Base-by-base conservation (phyloP, 805 yeast genomes). In the Isabelozyma rhagii region DNA sequence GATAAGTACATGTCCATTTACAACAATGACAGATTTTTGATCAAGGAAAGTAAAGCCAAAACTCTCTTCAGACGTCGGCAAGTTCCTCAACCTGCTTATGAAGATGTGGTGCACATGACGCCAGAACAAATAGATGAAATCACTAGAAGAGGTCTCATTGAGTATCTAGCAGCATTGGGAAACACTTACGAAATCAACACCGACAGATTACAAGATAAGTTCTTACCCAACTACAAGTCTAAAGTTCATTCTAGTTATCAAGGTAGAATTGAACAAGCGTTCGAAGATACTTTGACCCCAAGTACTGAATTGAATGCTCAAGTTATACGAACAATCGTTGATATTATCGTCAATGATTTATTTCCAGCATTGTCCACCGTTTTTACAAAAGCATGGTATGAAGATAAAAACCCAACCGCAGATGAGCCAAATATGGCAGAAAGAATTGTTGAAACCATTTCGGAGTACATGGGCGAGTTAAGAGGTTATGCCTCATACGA, bases 121-220 rank as follows among this genome's bases (percentile, higher is more conserved):
- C 64, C 64, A 7, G 76, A 72, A 49, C 68, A 74, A 53, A 56
- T 68, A 25, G 66, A 66, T 6, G 58, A 61, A 13, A 64, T 72
- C 25, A 69, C 78, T 4, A 72, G 51, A 74, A 85, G 88, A 21
- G 97, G 97, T 1, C 71, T 90, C 29, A 75, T 85, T 39, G 97
- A 90, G 60, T 90, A 90, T 66, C 68, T 88, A 47, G 80, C 88
- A 13, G 96, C 96, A 0, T 75, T 89, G 14, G 93, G 92, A 2
- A 90, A 90, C 66, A 94, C 92, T 56, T 96, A 87, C 66, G 94
- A 87, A 54, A 86, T 87, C 21, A 83, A 88, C 49, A 78, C 86
- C 5, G 81, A 81, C 45, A 78, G 85, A 51, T 78, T 85, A 57
- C 80, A 82, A 18, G 82, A 80, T n/a, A 74, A 82, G 59, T 87